These are phyloP conservation scores for Tuctoria greenei DNA, from an alignment of 176 grass and related monocot genomes.

Conservation along the genomic window DNA sequence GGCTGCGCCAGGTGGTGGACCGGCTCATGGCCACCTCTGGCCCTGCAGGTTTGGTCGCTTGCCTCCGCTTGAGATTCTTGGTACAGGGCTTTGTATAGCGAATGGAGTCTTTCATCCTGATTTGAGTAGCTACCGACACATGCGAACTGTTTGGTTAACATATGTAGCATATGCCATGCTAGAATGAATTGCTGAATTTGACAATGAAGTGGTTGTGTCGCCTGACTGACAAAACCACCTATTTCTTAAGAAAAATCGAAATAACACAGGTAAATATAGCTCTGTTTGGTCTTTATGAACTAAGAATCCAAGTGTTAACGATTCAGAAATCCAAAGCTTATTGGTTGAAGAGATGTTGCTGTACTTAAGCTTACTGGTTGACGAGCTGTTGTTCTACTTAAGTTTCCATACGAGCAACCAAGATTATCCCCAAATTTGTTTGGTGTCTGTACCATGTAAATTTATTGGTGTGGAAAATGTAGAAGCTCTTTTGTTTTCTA, in stretches of 20 bases:
- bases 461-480: constrained; percentile 1
- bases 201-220: neutral
- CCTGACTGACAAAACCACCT: neutral
- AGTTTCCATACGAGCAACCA: neutral
- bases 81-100: neutral
- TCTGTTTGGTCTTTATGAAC: neutral
- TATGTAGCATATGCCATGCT: neutral
- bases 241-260: neutral
- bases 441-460: constrained; percentile 1
- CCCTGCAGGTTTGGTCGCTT: constrained; percentile 49
- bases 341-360: neutral
- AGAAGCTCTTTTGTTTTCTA: constrained; percentile 12
- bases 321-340: neutral
- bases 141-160: neutral
- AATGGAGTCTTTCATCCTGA: neutral
- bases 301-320: neutral
- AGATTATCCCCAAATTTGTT: neutral
- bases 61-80: constrained; percentile 9
- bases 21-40: constrained; percentile 61
- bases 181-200: neutral
- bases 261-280: neutral
- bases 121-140: neutral
- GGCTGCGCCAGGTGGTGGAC: constrained; percentile 59
- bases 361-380: neutral
- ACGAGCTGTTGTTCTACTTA: neutral